phyloP scores from a whole-genome alignment of 305 asterid species.

The Solanum hybrid region DNA sequence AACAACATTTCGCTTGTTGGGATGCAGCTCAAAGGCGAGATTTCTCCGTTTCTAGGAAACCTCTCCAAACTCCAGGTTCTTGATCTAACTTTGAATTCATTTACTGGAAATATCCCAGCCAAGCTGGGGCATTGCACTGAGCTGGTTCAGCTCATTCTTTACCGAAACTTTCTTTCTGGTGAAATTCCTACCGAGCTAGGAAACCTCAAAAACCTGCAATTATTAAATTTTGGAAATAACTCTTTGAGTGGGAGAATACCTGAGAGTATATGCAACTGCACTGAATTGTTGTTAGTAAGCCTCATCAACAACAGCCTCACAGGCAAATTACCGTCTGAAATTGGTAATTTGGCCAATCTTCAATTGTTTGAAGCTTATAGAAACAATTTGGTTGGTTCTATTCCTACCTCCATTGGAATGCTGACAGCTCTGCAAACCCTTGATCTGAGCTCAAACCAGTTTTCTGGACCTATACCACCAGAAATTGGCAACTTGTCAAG shows the following conservation, averaged over 20 bases:
- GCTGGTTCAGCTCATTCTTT: slow-evolving; percentile 37
- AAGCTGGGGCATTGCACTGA: slow-evolving; percentile 47
- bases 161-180: slow-evolving; percentile 45
- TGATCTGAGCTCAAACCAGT: slow-evolving; percentile 48
- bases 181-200: slow-evolving; percentile 58
- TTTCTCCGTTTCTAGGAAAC: slow-evolving; percentile 57
- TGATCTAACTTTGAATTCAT: slow-evolving; percentile 63
- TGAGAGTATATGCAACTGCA: slow-evolving; percentile 46
- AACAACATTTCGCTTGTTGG: slow-evolving; percentile 43
- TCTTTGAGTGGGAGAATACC: slow-evolving; percentile 54
- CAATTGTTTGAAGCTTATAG: slow-evolving; percentile 37
- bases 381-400: slow-evolving; percentile 44
- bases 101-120: slow-evolving; percentile 53
- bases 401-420: slow-evolving; percentile 57
- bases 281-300: slow-evolving; percentile 34
- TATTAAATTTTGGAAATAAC: slow-evolving; percentile 49
- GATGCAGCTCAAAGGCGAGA: slow-evolving; percentile 36
- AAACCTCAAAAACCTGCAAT: slow-evolving; percentile 24
- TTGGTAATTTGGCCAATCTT: slow-evolving; percentile 48
- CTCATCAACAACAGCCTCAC: slow-evolving; percentile 53
- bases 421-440: slow-evolving; percentile 32
- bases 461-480: slow-evolving; percentile 59
- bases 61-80: slow-evolving; percentile 68
- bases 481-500: slow-evolving; percentile 51
- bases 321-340: slow-evolving; percentile 39